A percentile compares a stretch with the other conserved stretches of the same genome.
These are phyloP conservation scores for Coccomyxa subellipsoidea DNA, from an alignment of 163 green algal genomes.

Conservation along the genomic window DNA sequence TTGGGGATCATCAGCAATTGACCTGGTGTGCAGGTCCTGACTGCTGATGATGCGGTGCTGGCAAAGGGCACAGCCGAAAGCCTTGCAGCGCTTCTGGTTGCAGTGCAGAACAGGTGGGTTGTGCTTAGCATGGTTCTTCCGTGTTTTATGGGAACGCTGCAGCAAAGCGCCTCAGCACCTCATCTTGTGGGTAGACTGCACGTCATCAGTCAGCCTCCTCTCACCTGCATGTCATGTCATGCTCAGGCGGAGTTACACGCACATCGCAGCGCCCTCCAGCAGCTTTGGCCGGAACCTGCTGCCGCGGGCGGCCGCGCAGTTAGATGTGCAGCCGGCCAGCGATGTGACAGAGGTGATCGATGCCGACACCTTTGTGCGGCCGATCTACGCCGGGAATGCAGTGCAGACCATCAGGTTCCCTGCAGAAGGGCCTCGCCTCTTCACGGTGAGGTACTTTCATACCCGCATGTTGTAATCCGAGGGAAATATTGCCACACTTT, in stretches of 20 bases:
- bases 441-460: constrained; percentile 51
- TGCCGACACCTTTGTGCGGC: constrained; percentile 69
- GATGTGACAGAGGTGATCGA: constrained; percentile 75
- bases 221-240: too few species aligned
- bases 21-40: constrained; percentile 45
- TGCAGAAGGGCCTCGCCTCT: constrained; percentile 27
- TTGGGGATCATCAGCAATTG: neutral
- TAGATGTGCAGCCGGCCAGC: constrained; percentile 73
- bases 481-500: too few species aligned
- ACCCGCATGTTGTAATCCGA: too few species aligned
- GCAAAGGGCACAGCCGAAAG: constrained; percentile 64
- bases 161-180: too few species aligned
- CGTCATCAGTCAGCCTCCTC: too few species aligned
- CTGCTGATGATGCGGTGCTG: constrained; percentile 51
- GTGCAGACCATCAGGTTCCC: constrained; percentile 64
- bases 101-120: constrained; percentile 39
- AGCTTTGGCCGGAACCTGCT: constrained; percentile 78
- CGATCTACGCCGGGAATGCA: constrained; percentile 93
- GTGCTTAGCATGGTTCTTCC: too few species aligned
- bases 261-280: constrained; percentile 64
- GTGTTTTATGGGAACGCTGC: too few species aligned
- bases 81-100: constrained; percentile 46
- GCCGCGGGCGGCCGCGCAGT: constrained; percentile 73
- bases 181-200: too few species aligned
- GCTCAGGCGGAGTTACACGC: constrained; percentile 53